phyloP scores from a whole-genome alignment of 495 filamentous ascomycete genomes.

The Hypomontagnella submonticulosa region DNA sequence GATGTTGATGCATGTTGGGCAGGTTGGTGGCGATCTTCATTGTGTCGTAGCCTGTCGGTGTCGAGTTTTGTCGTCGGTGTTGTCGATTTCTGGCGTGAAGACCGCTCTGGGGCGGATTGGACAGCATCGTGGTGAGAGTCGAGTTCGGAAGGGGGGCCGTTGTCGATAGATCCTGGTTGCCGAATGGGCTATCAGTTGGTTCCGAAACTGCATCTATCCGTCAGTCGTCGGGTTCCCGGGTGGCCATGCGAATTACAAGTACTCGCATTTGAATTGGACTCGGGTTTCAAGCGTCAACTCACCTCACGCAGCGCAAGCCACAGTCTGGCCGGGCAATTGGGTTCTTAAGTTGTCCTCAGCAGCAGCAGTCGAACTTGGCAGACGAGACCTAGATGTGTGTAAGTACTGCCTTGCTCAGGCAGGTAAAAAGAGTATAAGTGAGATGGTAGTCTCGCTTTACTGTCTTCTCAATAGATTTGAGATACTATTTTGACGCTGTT shows the following conservation, averaged over 20 bases:
- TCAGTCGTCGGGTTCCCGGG: slow-evolving; percentile 34
- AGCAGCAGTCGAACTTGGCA: slow-evolving; percentile 52
- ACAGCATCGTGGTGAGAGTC: slow-evolving; percentile 78
- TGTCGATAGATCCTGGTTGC: slow-evolving; percentile 58
- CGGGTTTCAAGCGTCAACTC: slow-evolving; percentile 35
- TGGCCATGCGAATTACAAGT: slow-evolving; percentile 4
- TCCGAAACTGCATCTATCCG: slow-evolving; percentile 61
- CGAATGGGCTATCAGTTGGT: slow-evolving; percentile 60
- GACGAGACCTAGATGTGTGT: slow-evolving; percentile 45
- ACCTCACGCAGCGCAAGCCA: slow-evolving; percentile 82
- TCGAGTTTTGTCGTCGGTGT: slow-evolving; percentile 91
- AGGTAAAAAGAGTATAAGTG: slow-evolving; percentile 15
- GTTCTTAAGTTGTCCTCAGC: slow-evolving; percentile 56
- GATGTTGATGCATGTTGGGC: slow-evolving; percentile 63
- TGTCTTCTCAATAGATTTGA: slow-evolving; percentile 13
- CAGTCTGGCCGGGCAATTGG: slow-evolving; percentile 68
- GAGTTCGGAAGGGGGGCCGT: slow-evolving; percentile 66
- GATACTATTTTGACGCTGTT: slow-evolving; percentile 15
- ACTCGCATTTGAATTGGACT: slow-evolving; percentile 7
- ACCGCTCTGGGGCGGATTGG: slow-evolving; percentile 68
- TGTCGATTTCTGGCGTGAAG: slow-evolving; percentile 75
- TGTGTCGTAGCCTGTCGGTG: slow-evolving; percentile 77
- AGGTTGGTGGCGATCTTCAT: slow-evolving; percentile 70
- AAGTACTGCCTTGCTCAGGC: slow-evolving; percentile 42
- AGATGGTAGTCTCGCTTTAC: slow-evolving; percentile 21